Evolutionary conservation across 2,329 filamentous ascomycete genomes (phyloP).

Genomic region (Alternaria sp.): DNA sequence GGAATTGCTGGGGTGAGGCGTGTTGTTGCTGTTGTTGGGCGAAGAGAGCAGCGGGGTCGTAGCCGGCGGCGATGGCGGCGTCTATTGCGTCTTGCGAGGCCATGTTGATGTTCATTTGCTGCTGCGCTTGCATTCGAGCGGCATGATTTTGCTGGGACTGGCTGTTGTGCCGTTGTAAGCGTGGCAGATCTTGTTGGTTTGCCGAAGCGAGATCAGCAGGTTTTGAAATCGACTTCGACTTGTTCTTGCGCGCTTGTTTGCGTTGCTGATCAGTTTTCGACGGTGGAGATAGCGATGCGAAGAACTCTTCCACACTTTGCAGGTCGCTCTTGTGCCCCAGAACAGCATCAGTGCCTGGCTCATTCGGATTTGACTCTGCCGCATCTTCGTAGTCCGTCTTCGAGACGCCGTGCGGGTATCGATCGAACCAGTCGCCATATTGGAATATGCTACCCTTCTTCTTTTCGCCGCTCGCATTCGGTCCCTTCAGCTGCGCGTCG

Average conservation of each 20-base stretch:
- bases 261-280: constrained; percentile 55
- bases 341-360: constrained; percentile 84
- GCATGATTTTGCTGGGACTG: constrained; percentile 32
- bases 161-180: constrained; percentile 26
- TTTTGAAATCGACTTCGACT: constrained; percentile 46
- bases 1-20: constrained; percentile 40
- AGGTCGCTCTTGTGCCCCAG: constrained; percentile 87
- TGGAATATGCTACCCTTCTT: constrained; percentile 73
- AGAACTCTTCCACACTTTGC: constrained; percentile 95
- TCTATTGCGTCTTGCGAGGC: constrained; percentile 39
- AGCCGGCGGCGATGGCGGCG: constrained; percentile 32
- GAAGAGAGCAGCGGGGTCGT: constrained; percentile 40
- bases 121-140: constrained; percentile 38
- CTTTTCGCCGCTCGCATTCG: constrained; percentile 46
- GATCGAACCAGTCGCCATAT: constrained; percentile 97
- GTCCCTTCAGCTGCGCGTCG: constrained; percentile 76
- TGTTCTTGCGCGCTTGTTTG: constrained; percentile 58
- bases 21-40: constrained; percentile 26
- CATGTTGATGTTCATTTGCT: constrained; percentile 39
- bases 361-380: constrained; percentile 69
- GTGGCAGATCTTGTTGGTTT: constrained; percentile 35
- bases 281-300: constrained; percentile 76
- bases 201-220: constrained; percentile 22
- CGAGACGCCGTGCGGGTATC: constrained; percentile 90
- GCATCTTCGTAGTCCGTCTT: constrained; percentile 83